Conservation (phyloP, 352 stramenopile genomes). For the Phytophthora tentaculata region DNA sequence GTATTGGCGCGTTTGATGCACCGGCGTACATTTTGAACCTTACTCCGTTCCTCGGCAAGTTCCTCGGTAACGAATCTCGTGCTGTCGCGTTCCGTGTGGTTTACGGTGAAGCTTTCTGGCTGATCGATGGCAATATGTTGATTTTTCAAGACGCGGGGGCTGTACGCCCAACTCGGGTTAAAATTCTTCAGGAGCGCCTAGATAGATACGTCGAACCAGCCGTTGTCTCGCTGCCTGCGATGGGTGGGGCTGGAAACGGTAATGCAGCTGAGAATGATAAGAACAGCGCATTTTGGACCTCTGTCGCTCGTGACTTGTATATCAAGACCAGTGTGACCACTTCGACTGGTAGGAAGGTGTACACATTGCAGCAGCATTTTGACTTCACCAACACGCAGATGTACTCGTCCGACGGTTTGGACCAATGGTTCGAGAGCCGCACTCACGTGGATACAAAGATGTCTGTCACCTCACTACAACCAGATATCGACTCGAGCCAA, state of each 20-base stretch:
- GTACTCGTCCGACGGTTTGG: conserved; percentile 52
- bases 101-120: conserved; percentile 75
- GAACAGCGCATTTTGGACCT: conserved; percentile 58
- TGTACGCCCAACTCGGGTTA: conserved; percentile 42
- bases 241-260: conserved; percentile 11
- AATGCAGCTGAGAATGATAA: too few relatives aligned
- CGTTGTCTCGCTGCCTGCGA: conserved; percentile 11
- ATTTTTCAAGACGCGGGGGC: conserved; percentile 55
- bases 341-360: conserved; percentile 59
- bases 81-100: conserved; percentile 69
- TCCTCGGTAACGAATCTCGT: conserved; percentile 54
- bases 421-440: conserved; percentile 53
- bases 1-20: conserved; percentile 74
- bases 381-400: conserved; percentile 59
- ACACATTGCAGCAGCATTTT: conserved; percentile 56
- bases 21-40: conserved; percentile 79
- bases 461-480: conserved; percentile 29
- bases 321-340: conserved; percentile 63
- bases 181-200: conserved; percentile 41
- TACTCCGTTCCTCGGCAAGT: conserved; percentile 70
- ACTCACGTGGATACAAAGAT: conserved; percentile 45
- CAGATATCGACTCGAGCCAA: neutral
- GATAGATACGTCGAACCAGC: conserved; percentile 29
- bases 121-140: conserved; percentile 69
- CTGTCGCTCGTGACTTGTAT: conserved; percentile 44